Percentiles rank a stretch among this genome's conserved stretches.
phyloP scores from a whole-genome alignment of 345 rosid species.

The Eucalyptus viminalis region DNA sequence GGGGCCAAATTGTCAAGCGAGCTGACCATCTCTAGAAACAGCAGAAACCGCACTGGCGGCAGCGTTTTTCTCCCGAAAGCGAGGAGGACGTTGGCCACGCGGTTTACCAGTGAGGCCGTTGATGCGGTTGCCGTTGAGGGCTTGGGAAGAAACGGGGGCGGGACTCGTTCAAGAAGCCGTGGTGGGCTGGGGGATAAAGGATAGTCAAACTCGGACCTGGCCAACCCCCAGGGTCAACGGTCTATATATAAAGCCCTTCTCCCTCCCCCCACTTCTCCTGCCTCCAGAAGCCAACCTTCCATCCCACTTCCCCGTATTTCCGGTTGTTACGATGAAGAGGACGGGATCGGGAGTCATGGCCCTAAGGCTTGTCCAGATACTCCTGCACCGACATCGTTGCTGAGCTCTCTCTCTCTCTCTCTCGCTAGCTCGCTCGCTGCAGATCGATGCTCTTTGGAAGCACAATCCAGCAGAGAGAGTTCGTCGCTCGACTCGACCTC shows the following conservation, averaged over 20 bases:
- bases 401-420: not conserved
- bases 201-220: not conserved
- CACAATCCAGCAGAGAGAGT: too few species aligned
- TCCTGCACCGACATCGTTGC: slow-evolving; percentile 81
- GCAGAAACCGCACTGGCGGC: not conserved
- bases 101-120: not conserved
- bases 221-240: not conserved
- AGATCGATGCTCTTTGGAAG: too few species aligned
- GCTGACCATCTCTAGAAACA: not conserved
- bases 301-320: not conserved
- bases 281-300: not conserved
- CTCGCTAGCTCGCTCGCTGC: too few species aligned
- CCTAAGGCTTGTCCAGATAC: slow-evolving; percentile 16
- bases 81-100: not conserved
- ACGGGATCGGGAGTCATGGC: too few species aligned
- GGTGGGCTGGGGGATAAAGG: not conserved
- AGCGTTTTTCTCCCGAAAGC: not conserved
- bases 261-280: not conserved
- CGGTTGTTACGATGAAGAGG: not conserved
- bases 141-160: not conserved
- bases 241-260: not conserved
- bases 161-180: not conserved
- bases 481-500: too few species aligned
- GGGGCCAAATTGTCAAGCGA: too few species aligned
- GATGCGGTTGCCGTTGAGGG: not conserved